Evolutionary conservation across 108 stramenopile genomes (phyloP), one percentile per base, ranked within the genome.

Genomic region (Pseudonitzschia pungens): DNA sequence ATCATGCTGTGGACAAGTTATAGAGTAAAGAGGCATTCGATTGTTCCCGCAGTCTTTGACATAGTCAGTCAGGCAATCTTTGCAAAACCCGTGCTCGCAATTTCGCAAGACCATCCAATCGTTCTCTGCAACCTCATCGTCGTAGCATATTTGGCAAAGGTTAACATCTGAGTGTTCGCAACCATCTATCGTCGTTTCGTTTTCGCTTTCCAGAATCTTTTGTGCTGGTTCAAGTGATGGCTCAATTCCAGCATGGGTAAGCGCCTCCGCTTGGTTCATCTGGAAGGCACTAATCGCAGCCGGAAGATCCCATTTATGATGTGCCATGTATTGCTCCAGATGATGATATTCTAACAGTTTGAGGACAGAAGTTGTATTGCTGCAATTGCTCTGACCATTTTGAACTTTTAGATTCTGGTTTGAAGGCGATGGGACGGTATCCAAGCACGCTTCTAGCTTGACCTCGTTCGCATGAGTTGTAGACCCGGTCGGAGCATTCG

Each of bases 1-100:
- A 7, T 78, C 75, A 55, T 86, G 85, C 60, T 83, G 80, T 0
- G 85, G 85, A 57, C 85, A 86, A 16, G 50, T 63, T 29, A 86
- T 63, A 0, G 59, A 54, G 6, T 52, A 45, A 7, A 70, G 22
- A 43, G 74, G 44, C 29, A 14, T 28, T 32, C 71, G 75, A 42
- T 81, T 69, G n/a, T 63, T 62, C 0, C 81, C 75, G 62, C 81
- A 74, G 4, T 85, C 65, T 20, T 50, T 50, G 22, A 83, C 15
- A 60, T 83, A 86, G 9, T 75, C 77, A 14, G 50, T 44, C 11
- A 86, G 77, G 62, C 85, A 86, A 54, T 78, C 77, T 5, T 43
- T 44, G 59, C 85, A 86, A 58, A 86, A 86, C 7, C 63, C 73
- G 51, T 86, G 85, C 11, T 50, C 44, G 33, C 85, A 86, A 8